Conservation (phyloP, 225 moss, liverwort and hornwort genomes). For the Antitrichia curtipendula region DNA sequence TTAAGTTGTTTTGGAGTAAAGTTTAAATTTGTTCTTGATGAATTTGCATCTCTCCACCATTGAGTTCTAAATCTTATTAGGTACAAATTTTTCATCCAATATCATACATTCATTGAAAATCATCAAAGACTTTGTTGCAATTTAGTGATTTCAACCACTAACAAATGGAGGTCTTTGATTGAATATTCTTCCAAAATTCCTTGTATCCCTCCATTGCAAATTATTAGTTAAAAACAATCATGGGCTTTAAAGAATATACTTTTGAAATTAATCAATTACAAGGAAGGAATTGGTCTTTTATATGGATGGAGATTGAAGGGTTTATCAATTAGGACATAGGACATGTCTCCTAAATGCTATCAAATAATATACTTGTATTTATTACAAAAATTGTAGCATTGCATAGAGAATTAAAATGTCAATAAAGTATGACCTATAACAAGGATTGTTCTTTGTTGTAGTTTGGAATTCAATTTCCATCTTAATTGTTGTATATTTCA, state of each 20-base stretch:
- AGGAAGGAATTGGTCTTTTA: too few species aligned
- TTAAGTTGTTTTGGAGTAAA: too few species aligned
- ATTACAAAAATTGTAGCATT: too few species aligned
- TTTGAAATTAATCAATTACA: neutral
- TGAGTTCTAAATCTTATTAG: neutral
- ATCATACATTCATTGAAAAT: neutral
- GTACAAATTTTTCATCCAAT: neutral
- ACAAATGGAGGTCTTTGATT: neutral
- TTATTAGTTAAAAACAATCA: neutral
- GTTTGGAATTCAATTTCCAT: too few species aligned
- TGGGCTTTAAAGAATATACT: accelerated
- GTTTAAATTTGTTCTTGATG: neutral
- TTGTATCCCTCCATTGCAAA: neutral
- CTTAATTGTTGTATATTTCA: too few species aligned
- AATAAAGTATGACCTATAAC: too few species aligned
- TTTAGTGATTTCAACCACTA: neutral
- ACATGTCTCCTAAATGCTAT: too few species aligned
- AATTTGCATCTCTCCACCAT: neutral
- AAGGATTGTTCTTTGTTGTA: too few species aligned
- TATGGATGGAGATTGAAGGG: too few species aligned
- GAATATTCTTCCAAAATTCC: neutral
- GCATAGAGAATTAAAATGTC: too few species aligned
- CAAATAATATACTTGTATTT: too few species aligned
- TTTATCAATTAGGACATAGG: too few species aligned
- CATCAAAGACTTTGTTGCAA: neutral